Base-by-base conservation (phyloP, 345 rosid genomes). In the Euphorbia peplus region DNA sequence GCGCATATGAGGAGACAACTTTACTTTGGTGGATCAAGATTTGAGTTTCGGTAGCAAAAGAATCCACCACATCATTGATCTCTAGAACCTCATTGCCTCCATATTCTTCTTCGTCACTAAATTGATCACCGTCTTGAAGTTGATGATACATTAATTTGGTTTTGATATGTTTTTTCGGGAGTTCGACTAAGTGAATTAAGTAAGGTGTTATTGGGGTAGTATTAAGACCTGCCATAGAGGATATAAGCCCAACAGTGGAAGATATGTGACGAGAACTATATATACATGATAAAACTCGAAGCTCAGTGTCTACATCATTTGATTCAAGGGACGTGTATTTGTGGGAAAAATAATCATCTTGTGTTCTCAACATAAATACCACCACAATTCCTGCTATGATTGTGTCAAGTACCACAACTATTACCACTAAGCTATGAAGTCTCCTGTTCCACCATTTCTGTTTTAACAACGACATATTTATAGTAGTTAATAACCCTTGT, bases 151-250 rank as follows among this genome's bases (percentile, higher is more conserved):
- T 70, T 22, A 84, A 12, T 22, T 79, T 61, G 47, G 74, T 80
- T 5, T 76, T 66, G 21, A 76, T 78, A 18, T 69, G 81, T 75
- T 84, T 89, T 79, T 80, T 84, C 0, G 90, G 86, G 47, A 90
- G 90, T 65, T 92, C 97, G 21, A 90, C 89, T 10, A 90, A 83
- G 73, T 93, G 96, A 79, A 83, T 82, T 66, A 93, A 68, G 78
- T 84, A 84, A 10, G 98, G 83, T 0, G 78, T 70, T 68, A 86
- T 65, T 0, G 84, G 86, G 1, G 88, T 68, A 2, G 70, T 71
- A 22, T 19, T 59, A 54, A 82, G 71, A 29, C 89, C 90, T 19
- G 79, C 56, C 18, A 87, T 66, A 46, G 97, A 90, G 3, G 87
- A 82, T 48, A 83, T 59, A 4, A 93, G 67, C 14, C 82, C 86